Conservation (phyloP, 73 alveolate species). For the Paramecium octaurelia region DNA sequence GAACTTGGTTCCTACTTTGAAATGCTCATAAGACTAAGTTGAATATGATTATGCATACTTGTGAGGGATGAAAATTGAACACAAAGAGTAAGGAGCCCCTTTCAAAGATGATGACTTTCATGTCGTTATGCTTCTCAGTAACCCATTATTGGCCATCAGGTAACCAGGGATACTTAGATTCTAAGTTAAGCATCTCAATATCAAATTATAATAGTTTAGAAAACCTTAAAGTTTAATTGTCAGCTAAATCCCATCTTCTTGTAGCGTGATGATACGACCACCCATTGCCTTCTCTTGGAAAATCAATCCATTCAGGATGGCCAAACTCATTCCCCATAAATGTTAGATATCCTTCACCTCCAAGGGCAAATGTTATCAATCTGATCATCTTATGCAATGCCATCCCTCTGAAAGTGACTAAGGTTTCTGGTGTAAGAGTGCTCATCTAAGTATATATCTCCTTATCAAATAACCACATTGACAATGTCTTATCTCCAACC, state of each 20-base stretch:
- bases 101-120: slow-evolving; percentile 90
- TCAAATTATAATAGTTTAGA: slow-evolving; percentile 43
- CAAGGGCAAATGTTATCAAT: slow-evolving; percentile 90
- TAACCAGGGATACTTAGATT: slow-evolving; percentile 69
- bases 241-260: slow-evolving; percentile 96
- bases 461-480: slow-evolving; percentile 92
- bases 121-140: slow-evolving; percentile 86
- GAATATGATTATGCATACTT: slow-evolving; percentile 31
- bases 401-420: slow-evolving; percentile 92
- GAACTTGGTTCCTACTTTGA: slow-evolving; percentile 92
- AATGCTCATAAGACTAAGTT: slow-evolving; percentile 81
- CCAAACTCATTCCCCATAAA: slow-evolving; percentile 99
- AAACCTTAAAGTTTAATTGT: slow-evolving; percentile 65
- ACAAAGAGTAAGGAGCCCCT: slow-evolving; percentile 91
- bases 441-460: slow-evolving; percentile 90
- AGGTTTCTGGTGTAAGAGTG: slow-evolving; percentile 67
- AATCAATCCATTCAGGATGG: slow-evolving; percentile 99
- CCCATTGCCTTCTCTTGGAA: slow-evolving; percentile 98
- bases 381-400: slow-evolving; percentile 95
- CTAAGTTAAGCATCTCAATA: slow-evolving; percentile 49
- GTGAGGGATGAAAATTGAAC: slow-evolving; percentile 96
- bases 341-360: slow-evolving; percentile 92
- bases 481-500: slow-evolving; percentile 97
- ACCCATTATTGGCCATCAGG: slow-evolving; percentile 79
- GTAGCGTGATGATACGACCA: slow-evolving; percentile 92